These are phyloP conservation scores for Kuraishia capsulata DNA, from an alignment of 805 yeast species.

Conservation along the genomic window DNA sequence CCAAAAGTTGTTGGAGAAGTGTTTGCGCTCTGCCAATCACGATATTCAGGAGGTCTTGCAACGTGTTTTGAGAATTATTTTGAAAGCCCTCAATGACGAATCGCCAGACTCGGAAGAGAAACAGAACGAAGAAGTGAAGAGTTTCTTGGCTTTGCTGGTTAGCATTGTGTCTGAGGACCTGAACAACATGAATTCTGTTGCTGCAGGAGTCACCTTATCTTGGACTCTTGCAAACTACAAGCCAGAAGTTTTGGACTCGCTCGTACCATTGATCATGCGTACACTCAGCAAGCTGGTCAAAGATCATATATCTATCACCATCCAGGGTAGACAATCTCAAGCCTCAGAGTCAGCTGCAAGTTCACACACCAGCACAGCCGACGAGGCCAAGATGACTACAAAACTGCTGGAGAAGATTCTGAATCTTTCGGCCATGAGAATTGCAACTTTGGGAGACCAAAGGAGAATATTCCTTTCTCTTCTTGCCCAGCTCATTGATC, in stretches of 20 bases:
- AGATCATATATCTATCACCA: slow-evolving; percentile 68
- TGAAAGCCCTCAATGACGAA: slow-evolving; percentile 53
- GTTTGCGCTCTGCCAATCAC: slow-evolving; percentile 73
- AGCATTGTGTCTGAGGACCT: slow-evolving; percentile 75
- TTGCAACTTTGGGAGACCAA: slow-evolving; percentile 86
- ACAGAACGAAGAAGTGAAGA: slow-evolving; percentile 52
- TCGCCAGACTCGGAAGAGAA: slow-evolving; percentile 32
- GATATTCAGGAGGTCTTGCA: slow-evolving; percentile 82
- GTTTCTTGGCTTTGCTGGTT: slow-evolving; percentile 52
- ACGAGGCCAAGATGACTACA: slow-evolving; percentile 74
- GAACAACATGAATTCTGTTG: slow-evolving; percentile 58
- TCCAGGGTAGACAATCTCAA: slow-evolving; percentile 26
- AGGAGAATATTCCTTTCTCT: slow-evolving; percentile 80
- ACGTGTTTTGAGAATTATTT: slow-evolving; percentile 59
- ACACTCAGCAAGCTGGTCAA: slow-evolving; percentile 84
- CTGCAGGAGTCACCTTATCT: slow-evolving; percentile 77
- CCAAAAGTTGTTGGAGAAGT: slow-evolving; percentile 68
- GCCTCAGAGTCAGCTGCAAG: slow-evolving; percentile 2
- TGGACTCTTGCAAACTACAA: slow-evolving; percentile 74
- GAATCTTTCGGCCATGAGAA: slow-evolving; percentile 69
- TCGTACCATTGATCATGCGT: slow-evolving; percentile 71
- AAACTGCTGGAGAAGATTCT: slow-evolving; percentile 67
- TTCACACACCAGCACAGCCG: slow-evolving; percentile 5
- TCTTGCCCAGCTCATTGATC: slow-evolving; percentile 82
- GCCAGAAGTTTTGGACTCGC: slow-evolving; percentile 66